These are phyloP conservation scores for Tuber brumale DNA, from an alignment of 495 filamentous ascomycete species.

Conservation along the genomic window DNA sequence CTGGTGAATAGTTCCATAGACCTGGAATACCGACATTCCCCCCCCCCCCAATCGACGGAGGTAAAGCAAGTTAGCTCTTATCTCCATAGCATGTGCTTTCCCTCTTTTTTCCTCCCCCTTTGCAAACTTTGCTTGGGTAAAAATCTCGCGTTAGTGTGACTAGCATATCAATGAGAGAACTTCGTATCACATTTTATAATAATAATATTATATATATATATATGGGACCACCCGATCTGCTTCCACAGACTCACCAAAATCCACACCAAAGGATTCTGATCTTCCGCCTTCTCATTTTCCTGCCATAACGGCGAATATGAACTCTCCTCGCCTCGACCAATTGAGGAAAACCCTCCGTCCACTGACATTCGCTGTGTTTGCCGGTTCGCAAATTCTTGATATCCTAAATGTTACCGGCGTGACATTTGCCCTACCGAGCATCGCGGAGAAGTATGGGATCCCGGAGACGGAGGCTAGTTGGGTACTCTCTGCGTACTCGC, in stretches of 20 bases:
- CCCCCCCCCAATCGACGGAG: neutral
- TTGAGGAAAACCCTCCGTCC: conserved; percentile 9
- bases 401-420: conserved; percentile 25
- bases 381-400: conserved; percentile 24
- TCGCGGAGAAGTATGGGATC: conserved; percentile 19
- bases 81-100: neutral
- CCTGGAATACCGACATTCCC: neutral
- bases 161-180: neutral
- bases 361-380: conserved; percentile 19
- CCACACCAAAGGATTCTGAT: neutral
- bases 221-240: neutral
- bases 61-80: neutral
- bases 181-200: neutral
- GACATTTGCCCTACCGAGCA: conserved; percentile 25
- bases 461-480: conserved; percentile 26
- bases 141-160: neutral
- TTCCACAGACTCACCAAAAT: neutral
- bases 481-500: conserved; percentile 24
- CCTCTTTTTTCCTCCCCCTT: neutral
- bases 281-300: neutral
- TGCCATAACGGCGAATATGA: neutral
- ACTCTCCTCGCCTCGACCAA: conserved; percentile 8
- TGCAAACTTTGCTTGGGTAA: neutral
- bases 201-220: neutral
- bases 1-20: neutral